phyloP scores from a whole-genome alignment of 2,329 filamentous ascomycete genomes.

The Ceratocystiopsis minuta region DNA sequence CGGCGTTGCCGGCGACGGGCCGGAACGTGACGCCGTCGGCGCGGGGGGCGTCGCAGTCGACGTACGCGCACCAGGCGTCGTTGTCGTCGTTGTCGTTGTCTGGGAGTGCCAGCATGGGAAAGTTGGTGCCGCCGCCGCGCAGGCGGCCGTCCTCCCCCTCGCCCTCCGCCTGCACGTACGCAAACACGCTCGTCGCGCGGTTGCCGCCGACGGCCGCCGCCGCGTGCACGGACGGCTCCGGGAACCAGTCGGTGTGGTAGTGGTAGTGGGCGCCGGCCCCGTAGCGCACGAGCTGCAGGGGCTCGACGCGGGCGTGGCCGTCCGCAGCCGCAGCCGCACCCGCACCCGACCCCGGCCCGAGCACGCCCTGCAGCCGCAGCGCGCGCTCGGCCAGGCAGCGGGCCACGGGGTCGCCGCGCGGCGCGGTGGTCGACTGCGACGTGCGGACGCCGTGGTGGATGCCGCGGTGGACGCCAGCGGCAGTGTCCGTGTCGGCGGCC shows the following conservation, averaged over 20 bases:
- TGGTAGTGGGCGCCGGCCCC: conserved; percentile 25
- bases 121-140: conserved; percentile 30
- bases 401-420: conserved; percentile 22
- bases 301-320: conserved; percentile 22
- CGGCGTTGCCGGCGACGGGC: conserved; percentile 27
- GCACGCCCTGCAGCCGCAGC: conserved; percentile 25
- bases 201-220: conserved; percentile 24
- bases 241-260: conserved; percentile 34
- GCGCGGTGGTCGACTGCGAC: conserved; percentile 26
- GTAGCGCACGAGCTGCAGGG: conserved; percentile 30
- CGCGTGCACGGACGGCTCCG: conserved; percentile 18
- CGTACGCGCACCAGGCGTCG: conserved; percentile 21
- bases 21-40: conserved; percentile 29
- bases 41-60: conserved; percentile 30
- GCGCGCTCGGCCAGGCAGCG: conserved; percentile 30
- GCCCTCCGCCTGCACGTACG: conserved; percentile 21
- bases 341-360: too few relatives aligned
- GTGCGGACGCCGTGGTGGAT: conserved; percentile 22
- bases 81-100: conserved; percentile 9
- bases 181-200: conserved; percentile 28
- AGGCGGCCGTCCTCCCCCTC: neutral
- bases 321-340: too few relatives aligned
- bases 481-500: too few relatives aligned
- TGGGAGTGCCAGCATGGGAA: conserved; percentile 19
- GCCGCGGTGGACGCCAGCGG: too few relatives aligned